Conservation (phyloP, 148 eudicot species). For the Amaranthus cruentus region DNA sequence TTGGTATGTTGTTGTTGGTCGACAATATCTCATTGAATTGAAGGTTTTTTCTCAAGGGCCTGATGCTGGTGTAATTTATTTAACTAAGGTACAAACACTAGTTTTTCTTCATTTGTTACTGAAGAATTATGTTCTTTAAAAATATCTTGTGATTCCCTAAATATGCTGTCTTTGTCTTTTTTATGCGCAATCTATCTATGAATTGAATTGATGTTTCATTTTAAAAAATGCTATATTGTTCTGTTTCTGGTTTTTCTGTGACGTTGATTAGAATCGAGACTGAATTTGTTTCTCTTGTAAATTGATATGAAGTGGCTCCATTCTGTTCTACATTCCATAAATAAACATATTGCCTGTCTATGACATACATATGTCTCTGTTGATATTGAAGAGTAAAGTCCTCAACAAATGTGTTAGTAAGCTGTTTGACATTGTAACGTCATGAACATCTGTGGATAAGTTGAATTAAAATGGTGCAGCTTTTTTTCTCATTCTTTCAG, state of each 20-base stretch:
- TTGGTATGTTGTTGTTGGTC: slow-evolving; percentile 68
- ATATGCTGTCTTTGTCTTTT: background rate
- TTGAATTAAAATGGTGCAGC: background rate
- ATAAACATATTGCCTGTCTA: background rate
- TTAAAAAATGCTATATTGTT: background rate
- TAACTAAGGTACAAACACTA: slow-evolving; percentile 50
- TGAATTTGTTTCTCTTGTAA: background rate
- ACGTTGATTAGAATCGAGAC: background rate
- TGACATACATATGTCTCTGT: background rate
- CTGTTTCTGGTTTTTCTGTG: background rate
- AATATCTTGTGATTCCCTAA: background rate
- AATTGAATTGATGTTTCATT: background rate
- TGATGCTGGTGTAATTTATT: slow-evolving; percentile 50
- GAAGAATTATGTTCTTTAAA: no score
- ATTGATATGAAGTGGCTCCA: background rate
- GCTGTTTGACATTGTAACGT: background rate
- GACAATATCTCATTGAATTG: slow-evolving; percentile 51
- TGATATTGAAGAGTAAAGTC: background rate
- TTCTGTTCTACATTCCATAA: background rate
- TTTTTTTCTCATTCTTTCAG: background rate
- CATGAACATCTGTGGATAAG: background rate
- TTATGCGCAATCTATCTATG: background rate
- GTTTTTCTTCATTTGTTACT: slow-evolving; percentile 1
- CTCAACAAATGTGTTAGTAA: background rate
- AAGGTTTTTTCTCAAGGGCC: slow-evolving; percentile 65